Evolutionary conservation across 257 asterid species (phyloP), one percentile per base, ranked within the genome.

Genomic region (Verbena officinalis): DNA sequence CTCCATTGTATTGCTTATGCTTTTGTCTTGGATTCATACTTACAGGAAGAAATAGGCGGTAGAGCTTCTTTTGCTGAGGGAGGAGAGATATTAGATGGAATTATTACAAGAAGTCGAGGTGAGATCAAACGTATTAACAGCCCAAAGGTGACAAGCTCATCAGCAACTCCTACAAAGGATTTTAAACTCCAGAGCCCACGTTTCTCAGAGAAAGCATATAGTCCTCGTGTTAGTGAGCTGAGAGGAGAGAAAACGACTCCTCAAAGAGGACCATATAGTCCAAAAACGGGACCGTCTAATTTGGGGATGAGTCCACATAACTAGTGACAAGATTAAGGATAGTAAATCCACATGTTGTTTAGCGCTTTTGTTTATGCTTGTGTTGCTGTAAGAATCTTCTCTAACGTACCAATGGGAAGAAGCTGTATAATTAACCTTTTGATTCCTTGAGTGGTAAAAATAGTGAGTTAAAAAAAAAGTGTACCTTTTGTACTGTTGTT

Each of bases 101-200:
- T 86, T 0, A 80, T 91, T 0, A 91, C 98, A 3, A 78, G 98
- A 73, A 86, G 98, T 79, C 80, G 98, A 0, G 98, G 98, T 9
- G 98, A 91, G 78, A 65, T 91, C 60, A 89, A 82, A 63, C 94
- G 67, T 27, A 51, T 70, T 0, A 75, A 81, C 75, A 86, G 95
- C 67, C 89, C 95, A 17, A 83, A 64, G 73, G 75, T 83, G 6
- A 75, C 78, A 0, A 91, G 98, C 23, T 77, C 86, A 13, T 77
- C 92, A 1, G 39, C 89, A 5, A 83, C 95, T 11, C 96, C 97
- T 0, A 68, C 76, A n/a, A 77, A 55, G 75, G 95, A 86, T 22
- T 1, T 55, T n/a, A 84, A 54, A 27, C 81, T 78, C 7, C 90
- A 80, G 30, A 87, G 97, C 75, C 97, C 97, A 0, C 83, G 78